These are phyloP conservation scores for Suhomyces bolitotheri DNA, from an alignment of 1,139 yeast genomes.

Conservation along the genomic window DNA sequence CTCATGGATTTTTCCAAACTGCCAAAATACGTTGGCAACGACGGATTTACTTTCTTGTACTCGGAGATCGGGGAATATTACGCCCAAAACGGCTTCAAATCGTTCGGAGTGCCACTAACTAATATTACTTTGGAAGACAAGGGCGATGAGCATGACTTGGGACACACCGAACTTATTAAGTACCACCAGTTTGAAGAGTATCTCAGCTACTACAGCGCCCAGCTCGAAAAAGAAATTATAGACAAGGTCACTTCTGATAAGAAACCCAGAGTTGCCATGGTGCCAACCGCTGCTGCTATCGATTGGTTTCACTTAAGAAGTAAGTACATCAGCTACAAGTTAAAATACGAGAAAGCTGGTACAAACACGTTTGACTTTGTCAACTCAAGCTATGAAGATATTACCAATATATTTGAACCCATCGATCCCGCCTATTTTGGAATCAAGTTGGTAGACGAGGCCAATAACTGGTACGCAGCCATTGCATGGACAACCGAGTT, in stretches of 20 bases:
- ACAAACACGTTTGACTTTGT: constrained; percentile 23
- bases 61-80: constrained; percentile 76
- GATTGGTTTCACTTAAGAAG: constrained; percentile 51
- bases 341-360: constrained; percentile 23
- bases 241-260: constrained; percentile 26
- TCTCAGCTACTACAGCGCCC: constrained; percentile 24
- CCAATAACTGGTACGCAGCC: constrained; percentile 28
- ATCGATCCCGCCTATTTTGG: constrained; percentile 36
- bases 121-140: constrained; percentile 16
- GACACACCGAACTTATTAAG: constrained; percentile 20
- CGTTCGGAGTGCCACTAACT: constrained; percentile 47
- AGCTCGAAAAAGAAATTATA: constrained; percentile 21
- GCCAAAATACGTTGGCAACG: constrained; percentile 27
- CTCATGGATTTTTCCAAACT: constrained; percentile 30
- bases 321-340: constrained; percentile 36
- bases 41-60: constrained; percentile 55
- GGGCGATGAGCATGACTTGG: constrained; percentile 11
- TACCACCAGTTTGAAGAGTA: constrained; percentile 36
- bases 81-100: constrained; percentile 55
- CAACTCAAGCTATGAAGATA: constrained; percentile 26
- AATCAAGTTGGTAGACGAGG: constrained; percentile 23
- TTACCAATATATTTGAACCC: constrained; percentile 23
- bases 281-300: constrained; percentile 31
- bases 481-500: constrained; percentile 47
- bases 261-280: constrained; percentile 31